phyloP scores from a whole-genome alignment of 2,329 filamentous ascomycete species.

The Lachnellula hyalina region DNA sequence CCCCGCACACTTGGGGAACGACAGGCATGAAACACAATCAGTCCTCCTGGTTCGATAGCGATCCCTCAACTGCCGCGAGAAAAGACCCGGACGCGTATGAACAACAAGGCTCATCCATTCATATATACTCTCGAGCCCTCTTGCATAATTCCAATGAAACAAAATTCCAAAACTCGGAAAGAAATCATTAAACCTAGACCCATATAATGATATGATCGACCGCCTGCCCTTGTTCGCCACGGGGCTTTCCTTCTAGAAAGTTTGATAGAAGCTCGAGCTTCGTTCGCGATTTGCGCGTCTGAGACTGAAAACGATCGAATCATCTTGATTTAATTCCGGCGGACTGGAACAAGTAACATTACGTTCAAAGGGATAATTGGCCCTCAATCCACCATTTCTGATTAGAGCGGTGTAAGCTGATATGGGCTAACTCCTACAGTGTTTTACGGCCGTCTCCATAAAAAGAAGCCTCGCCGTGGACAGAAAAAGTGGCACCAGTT shows the following conservation, averaged over 20 bases:
- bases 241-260: constrained; percentile 7
- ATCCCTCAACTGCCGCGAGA: background rate
- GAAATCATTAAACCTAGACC: too few species aligned
- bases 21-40: too few species aligned
- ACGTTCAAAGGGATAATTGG: background rate
- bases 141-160: background rate
- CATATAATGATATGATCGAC: background rate
- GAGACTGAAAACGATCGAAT: background rate
- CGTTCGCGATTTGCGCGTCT: background rate
- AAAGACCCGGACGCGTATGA: too few species aligned
- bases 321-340: background rate
- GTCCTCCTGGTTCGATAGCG: too few species aligned
- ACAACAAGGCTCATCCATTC: too few species aligned
- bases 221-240: background rate
- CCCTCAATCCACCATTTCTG: background rate
- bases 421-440: too few species aligned
- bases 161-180: too few species aligned
- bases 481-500: too few species aligned
- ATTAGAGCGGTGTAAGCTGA: background rate
- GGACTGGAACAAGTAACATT: background rate
- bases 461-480: too few species aligned
- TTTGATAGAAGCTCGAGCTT: background rate
- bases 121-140: background rate
- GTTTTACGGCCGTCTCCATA: too few species aligned
- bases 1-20: too few species aligned